Conservation (phyloP, 2,329 filamentous ascomycete species). For the Blastomyces gilchristii region DNA sequence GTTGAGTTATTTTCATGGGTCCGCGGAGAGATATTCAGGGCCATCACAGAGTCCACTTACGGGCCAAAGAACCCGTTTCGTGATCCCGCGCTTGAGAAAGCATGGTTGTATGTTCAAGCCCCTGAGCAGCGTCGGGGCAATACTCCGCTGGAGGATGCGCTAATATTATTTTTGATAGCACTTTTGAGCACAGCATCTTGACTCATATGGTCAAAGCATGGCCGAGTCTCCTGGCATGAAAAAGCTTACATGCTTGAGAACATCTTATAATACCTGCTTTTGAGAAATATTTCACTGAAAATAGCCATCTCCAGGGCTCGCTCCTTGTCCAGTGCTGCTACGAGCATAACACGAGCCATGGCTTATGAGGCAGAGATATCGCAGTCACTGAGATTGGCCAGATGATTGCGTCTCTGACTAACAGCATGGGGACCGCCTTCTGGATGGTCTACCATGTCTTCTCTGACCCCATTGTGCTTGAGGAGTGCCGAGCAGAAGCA, state of each 20-base stretch:
- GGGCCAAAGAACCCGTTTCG: constrained; percentile 32
- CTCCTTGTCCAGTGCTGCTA: constrained; percentile 30
- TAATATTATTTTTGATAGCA: neutral
- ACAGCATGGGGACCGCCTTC: constrained; percentile 32
- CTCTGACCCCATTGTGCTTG: constrained; percentile 24
- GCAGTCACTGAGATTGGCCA: constrained; percentile 36
- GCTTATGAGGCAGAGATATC: constrained; percentile 29
- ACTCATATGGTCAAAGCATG: neutral
- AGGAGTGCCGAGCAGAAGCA: constrained; percentile 26
- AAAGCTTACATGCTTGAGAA: neutral
- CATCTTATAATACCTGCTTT: constrained; percentile 24
- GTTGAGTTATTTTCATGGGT: neutral
- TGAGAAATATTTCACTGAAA: constrained; percentile 29
- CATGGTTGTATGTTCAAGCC: constrained; percentile 13
- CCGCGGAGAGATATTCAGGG: neutral
- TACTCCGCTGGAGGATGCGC: no score
- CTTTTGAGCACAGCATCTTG: neutral
- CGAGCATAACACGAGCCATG: constrained; percentile 23
- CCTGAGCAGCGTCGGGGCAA: neutral
- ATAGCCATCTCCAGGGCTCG: constrained; percentile 30
- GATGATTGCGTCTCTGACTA: constrained; percentile 34
- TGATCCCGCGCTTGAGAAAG: constrained; percentile 15
- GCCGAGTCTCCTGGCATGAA: neutral
- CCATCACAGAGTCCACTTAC: constrained; percentile 33
- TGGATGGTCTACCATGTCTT: constrained; percentile 34